Percentiles rank a stretch among this genome's conserved stretches.
Conservation (phyloP, 352 stramenopile genomes). For the Pythium sp. region DNA sequence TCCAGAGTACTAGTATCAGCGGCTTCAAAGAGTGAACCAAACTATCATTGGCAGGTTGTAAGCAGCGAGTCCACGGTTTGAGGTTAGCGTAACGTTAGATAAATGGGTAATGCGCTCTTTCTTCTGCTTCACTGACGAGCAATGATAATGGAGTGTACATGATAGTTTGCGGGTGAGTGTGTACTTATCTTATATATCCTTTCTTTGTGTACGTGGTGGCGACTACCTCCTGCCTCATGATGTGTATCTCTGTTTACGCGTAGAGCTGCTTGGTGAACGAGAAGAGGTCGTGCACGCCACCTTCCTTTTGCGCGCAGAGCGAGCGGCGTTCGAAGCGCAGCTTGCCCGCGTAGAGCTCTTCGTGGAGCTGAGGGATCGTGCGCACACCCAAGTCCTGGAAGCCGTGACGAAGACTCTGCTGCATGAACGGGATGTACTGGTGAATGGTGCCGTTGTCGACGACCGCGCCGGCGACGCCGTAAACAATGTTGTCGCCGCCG, state of each 20-base stretch:
- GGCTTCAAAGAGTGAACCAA: too few relatives aligned
- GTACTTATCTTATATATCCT: neutral
- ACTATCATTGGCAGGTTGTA: too few relatives aligned
- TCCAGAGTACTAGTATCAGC: too few relatives aligned
- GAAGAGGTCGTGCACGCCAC: constrained; percentile 96
- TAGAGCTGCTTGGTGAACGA: constrained; percentile 92
- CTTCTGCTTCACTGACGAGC: too few relatives aligned
- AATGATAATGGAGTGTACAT: neutral
- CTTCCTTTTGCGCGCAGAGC: constrained; percentile 96
- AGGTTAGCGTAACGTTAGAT: too few relatives aligned
- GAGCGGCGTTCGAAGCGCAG: constrained; percentile 96
- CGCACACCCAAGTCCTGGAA: constrained; percentile 96
- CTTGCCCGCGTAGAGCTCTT: constrained; percentile 59
- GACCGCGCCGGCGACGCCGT: constrained; percentile 96
- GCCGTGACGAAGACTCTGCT: constrained; percentile 96
- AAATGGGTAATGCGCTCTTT: too few relatives aligned
- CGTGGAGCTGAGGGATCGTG: constrained; percentile 85
- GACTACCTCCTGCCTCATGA: neutral
- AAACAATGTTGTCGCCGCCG: constrained; percentile 92
- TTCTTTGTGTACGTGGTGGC: neutral
- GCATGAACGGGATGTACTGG: constrained; percentile 98
- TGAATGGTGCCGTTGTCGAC: constrained; percentile 97
- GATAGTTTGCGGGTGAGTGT: neutral
- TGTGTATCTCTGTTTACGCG: constrained; percentile 22
- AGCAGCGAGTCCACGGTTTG: too few relatives aligned